These are phyloP conservation scores for Yarrowia bubula DNA, from an alignment of 805 yeast species.

Conservation along the genomic window DNA sequence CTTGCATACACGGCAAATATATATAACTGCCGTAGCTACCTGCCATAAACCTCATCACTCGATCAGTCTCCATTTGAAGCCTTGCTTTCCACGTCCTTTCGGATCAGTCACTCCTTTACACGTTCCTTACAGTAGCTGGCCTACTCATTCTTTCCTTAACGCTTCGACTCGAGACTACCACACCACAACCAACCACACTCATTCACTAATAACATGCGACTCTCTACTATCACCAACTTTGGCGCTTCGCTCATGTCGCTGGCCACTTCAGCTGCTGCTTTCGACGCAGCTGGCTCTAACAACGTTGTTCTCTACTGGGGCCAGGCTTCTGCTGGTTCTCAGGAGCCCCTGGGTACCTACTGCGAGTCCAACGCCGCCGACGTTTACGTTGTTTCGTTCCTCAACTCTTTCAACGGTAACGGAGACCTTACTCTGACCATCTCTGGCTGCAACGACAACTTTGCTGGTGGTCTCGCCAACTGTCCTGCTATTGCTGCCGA, in stretches of 20 bases:
- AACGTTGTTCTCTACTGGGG: conserved; percentile 86
- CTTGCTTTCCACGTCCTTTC: neutral
- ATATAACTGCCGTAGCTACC: neutral
- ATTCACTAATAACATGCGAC: neutral
- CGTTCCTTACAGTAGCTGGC: conserved; percentile 22
- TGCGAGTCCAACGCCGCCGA: conserved; percentile 71
- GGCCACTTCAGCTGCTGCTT: conserved; percentile 30
- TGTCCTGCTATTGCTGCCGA: conserved; percentile 54
- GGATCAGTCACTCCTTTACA: conserved; percentile 20
- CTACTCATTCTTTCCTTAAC: conserved; percentile 3
- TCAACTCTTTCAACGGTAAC: conserved; percentile 50
- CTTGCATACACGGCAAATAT: neutral
- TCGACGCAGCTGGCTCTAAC: conserved; percentile 40
- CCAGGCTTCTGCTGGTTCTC: conserved; percentile 64
- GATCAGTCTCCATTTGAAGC: conserved; percentile 7
- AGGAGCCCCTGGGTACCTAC: conserved; percentile 50
- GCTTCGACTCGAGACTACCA: neutral
- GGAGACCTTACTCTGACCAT: conserved; percentile 17
- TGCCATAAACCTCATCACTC: conserved; percentile 21
- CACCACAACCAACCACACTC: neutral
- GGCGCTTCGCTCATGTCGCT: neutral
- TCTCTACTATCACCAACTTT: neutral
- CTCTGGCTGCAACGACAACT: conserved; percentile 19
- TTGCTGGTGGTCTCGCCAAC: conserved; percentile 32
- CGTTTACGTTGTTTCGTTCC: conserved; percentile 59